Conservation (phyloP, 169 alveolate species). For the Hammondia hammondi region DNA sequence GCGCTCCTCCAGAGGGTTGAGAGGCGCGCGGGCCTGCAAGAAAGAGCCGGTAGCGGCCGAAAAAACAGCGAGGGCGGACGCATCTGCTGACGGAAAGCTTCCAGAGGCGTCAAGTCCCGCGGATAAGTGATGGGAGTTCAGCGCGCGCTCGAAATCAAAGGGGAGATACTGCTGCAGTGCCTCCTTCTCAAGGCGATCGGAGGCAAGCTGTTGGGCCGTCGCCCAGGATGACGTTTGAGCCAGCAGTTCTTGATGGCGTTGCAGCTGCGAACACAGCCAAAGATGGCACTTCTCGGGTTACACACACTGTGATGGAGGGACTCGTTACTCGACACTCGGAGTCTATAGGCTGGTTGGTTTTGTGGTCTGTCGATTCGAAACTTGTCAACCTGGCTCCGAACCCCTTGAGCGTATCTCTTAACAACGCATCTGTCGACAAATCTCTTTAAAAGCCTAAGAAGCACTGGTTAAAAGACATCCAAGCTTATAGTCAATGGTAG, state of each 20-base stretch:
- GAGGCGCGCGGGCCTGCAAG: neutral
- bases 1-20: neutral
- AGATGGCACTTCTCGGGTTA: neutral
- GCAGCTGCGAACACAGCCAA: neutral
- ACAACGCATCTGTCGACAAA: too few relatives aligned
- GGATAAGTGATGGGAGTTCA: neutral
- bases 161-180: slow-evolving; percentile 12
- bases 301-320: too few relatives aligned
- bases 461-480: too few relatives aligned
- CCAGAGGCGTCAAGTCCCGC: neutral
- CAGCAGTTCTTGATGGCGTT: slow-evolving; percentile 25
- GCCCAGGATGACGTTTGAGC: slow-evolving; percentile 6
- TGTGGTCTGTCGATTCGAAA: too few relatives aligned
- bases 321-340: too few relatives aligned
- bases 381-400: too few relatives aligned
- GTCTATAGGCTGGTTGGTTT: too few relatives aligned
- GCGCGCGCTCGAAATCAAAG: neutral
- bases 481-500: too few relatives aligned
- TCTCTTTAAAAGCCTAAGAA: too few relatives aligned
- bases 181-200: slow-evolving; percentile 12
- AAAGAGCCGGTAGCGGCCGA: neutral
- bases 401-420: too few relatives aligned
- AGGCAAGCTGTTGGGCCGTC: neutral
- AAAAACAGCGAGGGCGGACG: neutral
- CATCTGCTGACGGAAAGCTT: neutral